Conservation (phyloP, 2,329 filamentous ascomycete genomes). For the Thielaviopsis euricoi region DNA sequence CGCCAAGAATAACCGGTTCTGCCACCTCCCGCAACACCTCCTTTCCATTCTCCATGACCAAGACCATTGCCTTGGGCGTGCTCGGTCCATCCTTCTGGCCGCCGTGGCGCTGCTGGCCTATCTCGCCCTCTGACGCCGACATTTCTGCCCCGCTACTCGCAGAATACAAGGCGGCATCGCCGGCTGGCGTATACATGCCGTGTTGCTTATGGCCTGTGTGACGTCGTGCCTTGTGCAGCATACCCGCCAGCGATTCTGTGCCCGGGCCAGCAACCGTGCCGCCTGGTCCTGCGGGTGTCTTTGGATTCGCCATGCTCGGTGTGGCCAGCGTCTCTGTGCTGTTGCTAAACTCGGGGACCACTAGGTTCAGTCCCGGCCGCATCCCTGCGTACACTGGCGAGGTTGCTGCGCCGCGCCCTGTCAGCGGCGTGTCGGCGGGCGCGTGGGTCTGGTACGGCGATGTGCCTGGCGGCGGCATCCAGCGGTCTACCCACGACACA, state of each 20-base stretch:
- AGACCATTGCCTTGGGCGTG: slow-evolving; percentile 18
- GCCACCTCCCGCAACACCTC: neutral
- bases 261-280: too few relatives aligned
- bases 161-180: neutral
- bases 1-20: slow-evolving; percentile 6
- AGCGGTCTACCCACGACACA: slow-evolving; percentile 9
- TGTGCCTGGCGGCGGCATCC: slow-evolving; percentile 9
- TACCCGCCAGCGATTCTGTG: neutral
- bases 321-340: slow-evolving; percentile 9
- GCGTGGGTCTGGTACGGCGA: neutral
- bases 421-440: too few relatives aligned
- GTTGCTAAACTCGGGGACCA: slow-evolving; percentile 9
- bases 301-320: slow-evolving; percentile 7
- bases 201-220: neutral
- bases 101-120: neutral
- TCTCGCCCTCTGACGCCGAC: neutral
- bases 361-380: slow-evolving; percentile 8
- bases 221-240: neutral
- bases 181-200: too few relatives aligned
- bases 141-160: neutral
- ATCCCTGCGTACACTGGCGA: neutral
- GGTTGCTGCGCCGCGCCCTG: too few relatives aligned
- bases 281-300: slow-evolving; percentile 5
- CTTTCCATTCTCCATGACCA: slow-evolving; percentile 6
- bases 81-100: slow-evolving; percentile 13